These are phyloP conservation scores for Mucor circinelloides DNA, from an alignment of 371 early-diverging fungal species.

Conservation along the genomic window DNA sequence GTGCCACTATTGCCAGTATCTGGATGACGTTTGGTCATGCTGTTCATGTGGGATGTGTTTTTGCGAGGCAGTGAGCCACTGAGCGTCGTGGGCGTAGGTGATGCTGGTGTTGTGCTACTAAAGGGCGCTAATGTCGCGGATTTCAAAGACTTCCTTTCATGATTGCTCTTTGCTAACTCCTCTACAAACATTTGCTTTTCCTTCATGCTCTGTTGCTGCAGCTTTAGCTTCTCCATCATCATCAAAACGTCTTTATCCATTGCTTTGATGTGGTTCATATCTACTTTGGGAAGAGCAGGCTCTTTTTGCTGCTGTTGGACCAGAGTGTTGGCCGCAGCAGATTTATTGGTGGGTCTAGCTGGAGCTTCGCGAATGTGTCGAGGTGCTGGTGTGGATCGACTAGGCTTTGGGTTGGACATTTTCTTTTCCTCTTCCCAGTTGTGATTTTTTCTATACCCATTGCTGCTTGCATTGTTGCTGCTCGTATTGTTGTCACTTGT, in stretches of 20 bases:
- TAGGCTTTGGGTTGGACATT: slow-evolving; percentile 20
- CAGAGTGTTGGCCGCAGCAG: neutral
- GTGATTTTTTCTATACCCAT: neutral
- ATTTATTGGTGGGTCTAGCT: slow-evolving; percentile 3
- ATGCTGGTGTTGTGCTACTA: neutral
- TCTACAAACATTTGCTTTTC: neutral
- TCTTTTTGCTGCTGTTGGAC: neutral
- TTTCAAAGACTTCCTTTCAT: neutral
- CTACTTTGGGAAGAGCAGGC: slow-evolving; percentile 5
- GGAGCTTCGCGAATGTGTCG: slow-evolving; percentile 24
- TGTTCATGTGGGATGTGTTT: neutral
- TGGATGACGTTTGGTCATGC: slow-evolving; percentile 3
- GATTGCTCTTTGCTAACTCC: neutral
- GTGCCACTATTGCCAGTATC: neutral
- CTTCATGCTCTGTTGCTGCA: slow-evolving; percentile 5
- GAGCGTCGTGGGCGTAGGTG: slow-evolving; percentile 6
- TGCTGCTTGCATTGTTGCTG: neutral
- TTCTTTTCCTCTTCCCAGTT: slow-evolving; percentile 14
- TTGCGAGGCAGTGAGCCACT: slow-evolving; percentile 16
- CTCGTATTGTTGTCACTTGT: slow-evolving; percentile 5
- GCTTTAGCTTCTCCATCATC: slow-evolving; percentile 22
- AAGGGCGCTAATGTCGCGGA: neutral
- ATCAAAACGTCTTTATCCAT: slow-evolving; percentile 19
- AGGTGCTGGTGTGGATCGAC: slow-evolving; percentile 34
- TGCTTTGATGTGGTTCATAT: slow-evolving; percentile 5